These are phyloP conservation scores for Neurospora africana DNA, from an alignment of 495 filamentous ascomycete genomes.

Conservation along the genomic window DNA sequence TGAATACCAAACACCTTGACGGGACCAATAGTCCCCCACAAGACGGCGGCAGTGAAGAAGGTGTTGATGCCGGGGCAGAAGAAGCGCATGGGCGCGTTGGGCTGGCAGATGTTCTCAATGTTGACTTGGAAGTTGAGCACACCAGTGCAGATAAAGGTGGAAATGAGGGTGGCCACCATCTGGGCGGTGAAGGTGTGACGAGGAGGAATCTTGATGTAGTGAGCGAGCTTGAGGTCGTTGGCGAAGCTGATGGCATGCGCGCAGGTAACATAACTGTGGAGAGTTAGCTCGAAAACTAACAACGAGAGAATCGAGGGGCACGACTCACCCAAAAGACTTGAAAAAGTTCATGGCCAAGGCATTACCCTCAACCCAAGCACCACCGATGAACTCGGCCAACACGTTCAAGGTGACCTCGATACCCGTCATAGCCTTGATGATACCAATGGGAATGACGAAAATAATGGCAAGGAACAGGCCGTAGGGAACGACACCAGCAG, in stretches of 20 bases:
- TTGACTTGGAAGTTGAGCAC: slow-evolving; percentile 33
- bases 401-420: slow-evolving; percentile 33
- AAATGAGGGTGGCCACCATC: slow-evolving; percentile 29
- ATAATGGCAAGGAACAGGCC: slow-evolving; percentile 31
- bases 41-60: slow-evolving; percentile 34
- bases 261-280: slow-evolving; percentile 25
- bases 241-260: slow-evolving; percentile 29
- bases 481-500: slow-evolving; percentile 31
- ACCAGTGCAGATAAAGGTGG: slow-evolving; percentile 30
- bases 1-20: slow-evolving; percentile 29
- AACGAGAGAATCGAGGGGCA: neutral
- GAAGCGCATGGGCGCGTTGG: slow-evolving; percentile 28
- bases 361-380: slow-evolving; percentile 29
- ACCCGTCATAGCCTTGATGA: slow-evolving; percentile 34
- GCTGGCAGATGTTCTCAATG: slow-evolving; percentile 29
- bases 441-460: slow-evolving; percentile 34
- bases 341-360: slow-evolving; percentile 36
- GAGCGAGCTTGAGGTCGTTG: slow-evolving; percentile 33
- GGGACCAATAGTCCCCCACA: slow-evolving; percentile 37
- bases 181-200: slow-evolving; percentile 33
- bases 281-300: neutral
- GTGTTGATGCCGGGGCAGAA: slow-evolving; percentile 33
- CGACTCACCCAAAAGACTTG: slow-evolving; percentile 25
- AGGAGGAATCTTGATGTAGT: slow-evolving; percentile 35
- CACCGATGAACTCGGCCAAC: slow-evolving; percentile 37